These are phyloP conservation scores for Fusarium sp. DNA, from an alignment of 2,329 filamentous ascomycete species.

Conservation along the genomic window DNA sequence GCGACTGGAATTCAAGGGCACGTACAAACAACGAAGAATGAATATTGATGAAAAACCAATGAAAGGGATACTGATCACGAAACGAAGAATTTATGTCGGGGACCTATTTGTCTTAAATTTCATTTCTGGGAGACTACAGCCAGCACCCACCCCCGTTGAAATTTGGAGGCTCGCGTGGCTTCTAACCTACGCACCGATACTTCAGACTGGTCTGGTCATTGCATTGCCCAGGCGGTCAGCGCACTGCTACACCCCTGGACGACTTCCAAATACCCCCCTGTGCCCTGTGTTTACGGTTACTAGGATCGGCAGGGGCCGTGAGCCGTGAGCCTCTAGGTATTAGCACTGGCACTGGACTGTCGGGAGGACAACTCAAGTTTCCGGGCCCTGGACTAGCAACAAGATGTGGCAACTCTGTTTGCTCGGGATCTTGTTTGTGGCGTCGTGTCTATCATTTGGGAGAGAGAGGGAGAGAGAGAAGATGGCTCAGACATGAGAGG, in stretches of 20 bases:
- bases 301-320: constrained; percentile 43
- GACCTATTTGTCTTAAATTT: constrained; percentile 38
- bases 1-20: constrained; percentile 34
- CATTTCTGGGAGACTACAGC: constrained; percentile 13
- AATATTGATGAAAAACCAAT: constrained; percentile 29
- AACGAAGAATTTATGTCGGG: constrained; percentile 31
- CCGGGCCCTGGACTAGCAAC: constrained; percentile 21
- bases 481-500: background rate
- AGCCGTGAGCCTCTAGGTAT: constrained; percentile 23
- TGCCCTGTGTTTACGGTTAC: constrained; percentile 31
- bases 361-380: constrained; percentile 26
- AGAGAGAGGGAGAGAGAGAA: background rate
- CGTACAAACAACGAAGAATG: constrained; percentile 32
- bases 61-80: constrained; percentile 29
- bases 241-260: constrained; percentile 31
- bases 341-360: constrained; percentile 25
- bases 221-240: constrained; percentile 36
- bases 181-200: constrained; percentile 22
- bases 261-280: constrained; percentile 28
- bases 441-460: background rate
- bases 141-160: constrained; percentile 22
- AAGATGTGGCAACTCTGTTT: constrained; percentile 32
- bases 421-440: constrained; percentile 14
- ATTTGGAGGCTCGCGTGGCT: constrained; percentile 37
- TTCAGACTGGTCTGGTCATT: constrained; percentile 32